Evolutionary conservation across 2,329 filamentous ascomycete species (phyloP), one percentile per base, ranked within the genome.

Genomic region (Cladophialophora bantiana): DNA sequence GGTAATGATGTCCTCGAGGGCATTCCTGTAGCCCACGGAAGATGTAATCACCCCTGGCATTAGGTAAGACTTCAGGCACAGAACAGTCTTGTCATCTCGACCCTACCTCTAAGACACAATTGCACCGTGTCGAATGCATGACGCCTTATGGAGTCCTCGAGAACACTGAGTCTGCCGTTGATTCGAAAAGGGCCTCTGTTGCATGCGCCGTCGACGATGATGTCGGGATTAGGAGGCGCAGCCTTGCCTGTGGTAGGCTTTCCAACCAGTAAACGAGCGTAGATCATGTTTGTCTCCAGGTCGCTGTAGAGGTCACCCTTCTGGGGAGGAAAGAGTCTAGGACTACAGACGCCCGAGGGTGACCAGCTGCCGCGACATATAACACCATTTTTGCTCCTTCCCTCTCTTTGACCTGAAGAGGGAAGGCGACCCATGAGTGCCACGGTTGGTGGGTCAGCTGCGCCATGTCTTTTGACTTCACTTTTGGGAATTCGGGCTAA

Each of bases 1-100:
- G 54, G 68, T 70, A 53, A 70, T 70, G 38, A 70, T 63, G 52
- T 70, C 68, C 40, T 70, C 68, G 20, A 70, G 15, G 13, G 40
- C 58, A 18, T 12, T 66, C 38, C 53, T 64, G 32, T 52, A 31
- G 15, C 68, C 68, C n/a, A 70, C 42, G 31, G 50, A 68, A 31
- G 68, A 66, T 15, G 53, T 52, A n/a, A 70, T 68, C 15, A 70
- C 62, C 13, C 68, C 67, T 69, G 62, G 50, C 9, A 45, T 45
- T 10, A 20, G 6, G 40, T 12, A 10, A 56, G 40, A 32, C 42
- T 53, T 32, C 12, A 12, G 12, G 26, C 50, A 10, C 26, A 9
- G 18, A n/a, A 20, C 3, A 34, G 34, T 7, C 9, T 2, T 38
- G 4, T 26, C 18, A 18, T n/a, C 34, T 48, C 7, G 7, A 7